A percentile compares a stretch with the other conserved stretches of the same genome.
phyloP scores from a whole-genome alignment of 192 early-diverging fungal genomes.

The Coemansia sp. region DNA sequence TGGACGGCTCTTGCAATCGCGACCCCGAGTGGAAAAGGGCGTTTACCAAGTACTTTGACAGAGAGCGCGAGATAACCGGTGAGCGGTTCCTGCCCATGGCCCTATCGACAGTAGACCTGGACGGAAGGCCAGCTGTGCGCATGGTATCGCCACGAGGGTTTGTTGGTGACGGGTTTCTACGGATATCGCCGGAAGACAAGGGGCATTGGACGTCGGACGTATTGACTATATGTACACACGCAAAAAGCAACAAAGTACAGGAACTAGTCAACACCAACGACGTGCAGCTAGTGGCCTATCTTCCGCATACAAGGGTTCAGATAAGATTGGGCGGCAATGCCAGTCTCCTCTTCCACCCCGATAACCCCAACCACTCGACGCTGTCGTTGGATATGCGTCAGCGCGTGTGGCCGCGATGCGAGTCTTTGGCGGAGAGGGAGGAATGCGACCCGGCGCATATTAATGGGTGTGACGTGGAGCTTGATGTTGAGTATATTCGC shows the following conservation, averaged over 20 bases:
- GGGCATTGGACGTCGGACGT: conserved; percentile 51
- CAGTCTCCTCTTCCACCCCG: conserved; percentile 47
- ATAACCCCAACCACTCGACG: conserved; percentile 44
- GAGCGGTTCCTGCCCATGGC: conserved; percentile 36
- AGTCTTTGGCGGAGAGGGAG: conserved; percentile 5
- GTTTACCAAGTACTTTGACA: conserved; percentile 25
- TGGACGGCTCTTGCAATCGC: conserved; percentile 21
- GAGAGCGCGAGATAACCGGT: conserved; percentile 20
- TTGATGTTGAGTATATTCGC: conserved; percentile 46
- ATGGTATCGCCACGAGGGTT: conserved; percentile 47
- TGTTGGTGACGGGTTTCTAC: conserved; percentile 43
- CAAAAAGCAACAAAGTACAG: conserved; percentile 48
- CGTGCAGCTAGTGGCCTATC: conserved; percentile 38
- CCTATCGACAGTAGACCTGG: conserved; percentile 38
- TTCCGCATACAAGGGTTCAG: conserved; percentile 30
- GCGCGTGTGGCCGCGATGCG: conserved; percentile 43
- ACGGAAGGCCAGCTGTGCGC: conserved; percentile 43
- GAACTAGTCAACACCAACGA: conserved; percentile 40
- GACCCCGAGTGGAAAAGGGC: conserved; percentile 48
- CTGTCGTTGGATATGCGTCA: conserved; percentile 43
- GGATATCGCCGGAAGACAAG: conserved; percentile 20
- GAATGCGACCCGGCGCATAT: conserved; percentile 10
- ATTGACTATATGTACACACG: conserved; percentile 48
- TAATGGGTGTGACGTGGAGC: conserved; percentile 10
- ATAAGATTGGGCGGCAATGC: conserved; percentile 43